Conservation (phyloP, 352 stramenopile species). For the Phytophthora crassamura region DNA sequence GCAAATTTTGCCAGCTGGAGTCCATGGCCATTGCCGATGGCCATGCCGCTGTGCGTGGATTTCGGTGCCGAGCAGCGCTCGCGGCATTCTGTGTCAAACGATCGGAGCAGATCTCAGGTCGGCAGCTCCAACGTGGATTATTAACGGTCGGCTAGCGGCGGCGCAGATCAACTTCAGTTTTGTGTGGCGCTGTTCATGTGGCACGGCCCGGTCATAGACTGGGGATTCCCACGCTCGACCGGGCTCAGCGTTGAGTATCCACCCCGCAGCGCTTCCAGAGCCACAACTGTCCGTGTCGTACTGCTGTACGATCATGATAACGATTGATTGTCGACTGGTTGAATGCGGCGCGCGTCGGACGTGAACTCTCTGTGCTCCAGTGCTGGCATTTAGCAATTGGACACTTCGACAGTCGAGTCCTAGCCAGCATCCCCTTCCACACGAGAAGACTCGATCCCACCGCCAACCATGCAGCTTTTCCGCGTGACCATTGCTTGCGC, state of each 20-base stretch:
- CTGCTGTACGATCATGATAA: constrained; percentile 22
- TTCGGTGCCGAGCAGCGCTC: not conserved
- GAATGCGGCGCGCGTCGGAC: not conserved
- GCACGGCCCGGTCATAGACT: constrained; percentile 15
- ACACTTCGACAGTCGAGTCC: constrained; percentile 23
- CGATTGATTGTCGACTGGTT: constrained; percentile 30
- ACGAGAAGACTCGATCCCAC: constrained; percentile 17
- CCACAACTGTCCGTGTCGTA: constrained; percentile 29
- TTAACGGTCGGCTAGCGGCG: too few species aligned
- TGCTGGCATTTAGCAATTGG: constrained; percentile 27
- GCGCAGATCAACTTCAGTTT: constrained; percentile 12
- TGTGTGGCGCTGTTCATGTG: constrained; percentile 15
- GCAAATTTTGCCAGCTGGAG: not conserved
- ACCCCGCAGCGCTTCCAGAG: not conserved
- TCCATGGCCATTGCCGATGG: not conserved
- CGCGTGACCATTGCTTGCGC: constrained; percentile 25
- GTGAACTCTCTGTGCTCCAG: not conserved
- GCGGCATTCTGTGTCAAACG: constrained; percentile 13
- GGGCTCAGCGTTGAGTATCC: not conserved
- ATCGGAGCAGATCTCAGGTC: constrained; percentile 12
- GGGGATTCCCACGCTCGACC: not conserved
- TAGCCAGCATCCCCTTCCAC: constrained; percentile 1
- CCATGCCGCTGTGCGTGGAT: not conserved
- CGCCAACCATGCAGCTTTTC: constrained; percentile 32
- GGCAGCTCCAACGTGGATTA: not conserved